phyloP scores from a whole-genome alignment of 108 stramenopile genomes.

The Conticribra guillardii region DNA sequence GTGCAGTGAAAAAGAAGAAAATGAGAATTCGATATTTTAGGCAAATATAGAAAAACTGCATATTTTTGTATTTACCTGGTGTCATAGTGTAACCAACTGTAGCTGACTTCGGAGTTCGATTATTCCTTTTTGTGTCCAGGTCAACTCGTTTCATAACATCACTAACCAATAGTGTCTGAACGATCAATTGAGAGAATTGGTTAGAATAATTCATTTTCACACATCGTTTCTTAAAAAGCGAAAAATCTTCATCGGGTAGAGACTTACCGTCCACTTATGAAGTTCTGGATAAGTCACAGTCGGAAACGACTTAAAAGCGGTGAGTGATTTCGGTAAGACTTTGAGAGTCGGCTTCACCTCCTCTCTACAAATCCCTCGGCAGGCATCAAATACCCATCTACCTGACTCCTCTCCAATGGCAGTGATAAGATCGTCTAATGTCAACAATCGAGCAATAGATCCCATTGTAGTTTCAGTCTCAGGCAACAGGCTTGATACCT shows the following conservation, averaged over 20 bases:
- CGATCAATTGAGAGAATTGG: no score
- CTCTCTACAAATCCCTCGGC: slow-evolving; percentile 73
- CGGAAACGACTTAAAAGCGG: slow-evolving; percentile 82
- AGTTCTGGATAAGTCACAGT: slow-evolving; percentile 49
- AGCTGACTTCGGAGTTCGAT: slow-evolving; percentile 69
- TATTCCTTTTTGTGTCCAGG: slow-evolving; percentile 66
- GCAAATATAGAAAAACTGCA: not conserved
- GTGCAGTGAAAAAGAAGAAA: slow-evolving; percentile 21
- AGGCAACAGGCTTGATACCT: slow-evolving; percentile 49
- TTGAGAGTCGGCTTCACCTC: slow-evolving; percentile 67
- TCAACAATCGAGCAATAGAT: slow-evolving; percentile 55
- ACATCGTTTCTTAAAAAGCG: no score
- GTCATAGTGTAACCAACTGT: slow-evolving; percentile 70
- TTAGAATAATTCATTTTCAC: no score
- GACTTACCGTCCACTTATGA: slow-evolving; percentile 62
- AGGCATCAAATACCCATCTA: slow-evolving; percentile 70
- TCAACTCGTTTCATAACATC: slow-evolving; percentile 78
- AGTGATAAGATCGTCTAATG: slow-evolving; percentile 60
- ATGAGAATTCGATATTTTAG: slow-evolving; percentile 21
- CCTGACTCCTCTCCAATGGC: slow-evolving; percentile 61
- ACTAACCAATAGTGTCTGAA: slow-evolving; percentile 52
- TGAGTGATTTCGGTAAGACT: slow-evolving; percentile 80
- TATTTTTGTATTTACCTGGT: slow-evolving; percentile 11
- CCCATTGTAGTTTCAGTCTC: slow-evolving; percentile 52
- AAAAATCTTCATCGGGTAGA: no score